Conservation (phyloP, 306 rosid genomes). For the Prunus campanulata region DNA sequence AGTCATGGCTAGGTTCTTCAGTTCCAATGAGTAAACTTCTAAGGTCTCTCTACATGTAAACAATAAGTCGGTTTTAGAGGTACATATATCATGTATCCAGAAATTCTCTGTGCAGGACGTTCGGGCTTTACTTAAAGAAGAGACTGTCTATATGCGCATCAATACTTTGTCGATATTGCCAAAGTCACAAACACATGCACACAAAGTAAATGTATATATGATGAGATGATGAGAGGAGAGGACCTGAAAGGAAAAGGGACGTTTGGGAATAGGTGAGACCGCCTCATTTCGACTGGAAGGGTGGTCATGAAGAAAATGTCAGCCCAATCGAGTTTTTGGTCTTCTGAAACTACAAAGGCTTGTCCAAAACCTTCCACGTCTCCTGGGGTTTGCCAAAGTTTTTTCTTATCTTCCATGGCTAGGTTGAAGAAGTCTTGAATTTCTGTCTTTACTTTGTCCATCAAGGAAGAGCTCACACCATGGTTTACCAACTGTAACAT, state of each 20-base stretch:
- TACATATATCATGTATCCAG: not conserved
- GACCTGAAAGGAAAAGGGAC: slow-evolving; percentile 54
- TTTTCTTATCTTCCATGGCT: slow-evolving; percentile 49
- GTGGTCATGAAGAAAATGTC: slow-evolving; percentile 44
- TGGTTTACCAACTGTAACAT: slow-evolving; percentile 51
- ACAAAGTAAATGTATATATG: not conserved
- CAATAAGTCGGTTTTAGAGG: no score
- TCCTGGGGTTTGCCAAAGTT: slow-evolving; percentile 40
- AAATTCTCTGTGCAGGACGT: no score
- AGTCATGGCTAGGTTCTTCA: slow-evolving; percentile 19
- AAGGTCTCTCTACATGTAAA: slow-evolving; percentile 36
- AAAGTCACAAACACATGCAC: not conserved
- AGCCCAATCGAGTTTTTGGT: slow-evolving; percentile 53
- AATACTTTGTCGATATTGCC: not conserved
- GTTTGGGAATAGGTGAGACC: slow-evolving; percentile 44
- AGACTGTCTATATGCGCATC: no score
- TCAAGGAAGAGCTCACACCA: slow-evolving; percentile 35
- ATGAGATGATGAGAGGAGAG: not conserved
- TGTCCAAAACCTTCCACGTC: slow-evolving; percentile 72
- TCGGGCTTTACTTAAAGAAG: no score
- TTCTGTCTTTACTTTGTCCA: slow-evolving; percentile 45
- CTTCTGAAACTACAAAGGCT: slow-evolving; percentile 39
- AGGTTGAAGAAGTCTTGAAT: slow-evolving; percentile 42
- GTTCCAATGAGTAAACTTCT: slow-evolving; percentile 29
- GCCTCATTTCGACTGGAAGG: slow-evolving; percentile 39